Evolutionary conservation across 305 asterid species (phyloP), one percentile per base, ranked within the genome.

Genomic region (Fraxinus sp.): DNA sequence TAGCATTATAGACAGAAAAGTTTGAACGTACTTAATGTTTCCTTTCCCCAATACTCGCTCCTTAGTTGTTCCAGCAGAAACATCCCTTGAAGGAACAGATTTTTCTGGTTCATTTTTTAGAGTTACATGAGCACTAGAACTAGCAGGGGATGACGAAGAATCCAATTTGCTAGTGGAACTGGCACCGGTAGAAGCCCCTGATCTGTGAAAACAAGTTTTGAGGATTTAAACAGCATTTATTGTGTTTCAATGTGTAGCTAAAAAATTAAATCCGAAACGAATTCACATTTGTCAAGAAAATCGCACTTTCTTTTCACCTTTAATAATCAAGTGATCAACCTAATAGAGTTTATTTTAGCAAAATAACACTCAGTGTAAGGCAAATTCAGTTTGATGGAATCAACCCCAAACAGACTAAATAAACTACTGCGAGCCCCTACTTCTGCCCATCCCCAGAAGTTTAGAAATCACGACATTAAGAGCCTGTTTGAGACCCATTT

Each of bases 31-130:
- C 99, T 91, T 96, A 39, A 90, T 96, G 83, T 88, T 89, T 85
- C 96, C 92, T 90, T 94, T 96, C 83, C 91, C 90, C 64, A 30
- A 92, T 83, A 90, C 81, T 82, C 94, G 90, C 87, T 94, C 97
- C 93, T 93, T 95, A 64, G 87, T 88, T 85, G 91, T 89, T 86
- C 91, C 97, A 68, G 85, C 84, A 59, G 94, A 81, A 39, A 87
- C 82, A 85, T 96, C 98, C 86, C 95, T 90, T 14, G 97, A 88
- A 39, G 86, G 89, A 85, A 87, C 33, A 46, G 90, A 46, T 80
- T 91, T 94, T 81, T 96, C 98, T 86, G 87, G 95, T 85, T 94
- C 99, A 83, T 82, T 92, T 91, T 91, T 93, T 32, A 88, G 89
- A 77, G 90, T 84, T 75, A 87, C 78, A 18, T 95, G 97, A 64